These are phyloP conservation scores for Teratosphaeria destructans DNA, from an alignment of 2,329 filamentous ascomycete genomes.

Conservation along the genomic window DNA sequence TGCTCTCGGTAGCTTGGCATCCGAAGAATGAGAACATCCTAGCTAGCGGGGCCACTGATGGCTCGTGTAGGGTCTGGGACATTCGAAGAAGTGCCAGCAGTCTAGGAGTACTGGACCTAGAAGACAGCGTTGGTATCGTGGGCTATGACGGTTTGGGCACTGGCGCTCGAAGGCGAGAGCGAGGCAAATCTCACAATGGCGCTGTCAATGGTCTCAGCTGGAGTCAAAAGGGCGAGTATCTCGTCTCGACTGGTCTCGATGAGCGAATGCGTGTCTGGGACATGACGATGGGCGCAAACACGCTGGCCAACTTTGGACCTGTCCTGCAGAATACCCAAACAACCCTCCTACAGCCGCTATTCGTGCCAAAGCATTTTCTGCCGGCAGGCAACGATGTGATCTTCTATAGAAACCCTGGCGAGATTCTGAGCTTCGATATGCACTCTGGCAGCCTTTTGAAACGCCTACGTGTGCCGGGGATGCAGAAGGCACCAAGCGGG, in stretches of 20 bases:
- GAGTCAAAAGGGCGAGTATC: constrained; percentile 66
- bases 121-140: constrained; percentile 64
- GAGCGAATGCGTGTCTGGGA: constrained; percentile 81
- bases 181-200: constrained; percentile 58
- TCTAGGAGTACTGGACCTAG: constrained; percentile 69
- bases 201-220: constrained; percentile 77
- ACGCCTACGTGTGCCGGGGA: constrained; percentile 54
- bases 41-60: constrained; percentile 75
- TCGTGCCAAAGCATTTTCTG: constrained; percentile 52
- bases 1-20: constrained; percentile 65
- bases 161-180: constrained; percentile 31
- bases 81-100: constrained; percentile 67
- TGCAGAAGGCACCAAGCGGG: constrained; percentile 6
- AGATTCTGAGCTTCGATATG: constrained; percentile 71
- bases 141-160: constrained; percentile 34
- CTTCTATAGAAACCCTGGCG: constrained; percentile 64
- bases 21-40: constrained; percentile 69
- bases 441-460: constrained; percentile 65
- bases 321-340: constrained; percentile 57
- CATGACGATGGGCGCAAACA: constrained; percentile 69
- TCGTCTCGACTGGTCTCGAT: constrained; percentile 77
- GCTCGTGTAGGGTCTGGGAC: constrained; percentile 77
- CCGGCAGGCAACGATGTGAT: constrained; percentile 53
- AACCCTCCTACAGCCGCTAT: constrained; percentile 31
- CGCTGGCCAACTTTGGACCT: constrained; percentile 77